Percentiles rank a stretch among this genome's conserved stretches.
phyloP scores from a whole-genome alignment of 495 filamentous ascomycete species.

The Penicillium nucicola region DNA sequence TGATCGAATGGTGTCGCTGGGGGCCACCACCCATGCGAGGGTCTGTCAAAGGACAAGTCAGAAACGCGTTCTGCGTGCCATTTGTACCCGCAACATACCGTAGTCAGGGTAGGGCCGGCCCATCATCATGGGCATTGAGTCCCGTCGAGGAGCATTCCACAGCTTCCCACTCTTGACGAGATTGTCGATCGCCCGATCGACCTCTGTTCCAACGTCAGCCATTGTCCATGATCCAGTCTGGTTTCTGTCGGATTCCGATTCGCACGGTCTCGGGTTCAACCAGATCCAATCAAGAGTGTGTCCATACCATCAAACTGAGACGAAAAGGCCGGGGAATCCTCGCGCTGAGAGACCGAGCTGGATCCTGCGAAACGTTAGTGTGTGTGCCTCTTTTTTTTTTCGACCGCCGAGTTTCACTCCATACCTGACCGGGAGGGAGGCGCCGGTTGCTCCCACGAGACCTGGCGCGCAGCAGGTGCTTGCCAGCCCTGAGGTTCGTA shows the following conservation, averaged over 20 bases:
- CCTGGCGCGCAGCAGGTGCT: slow-evolving; percentile 57
- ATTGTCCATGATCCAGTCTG: background rate
- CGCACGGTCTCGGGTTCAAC: no score
- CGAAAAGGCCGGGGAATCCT: slow-evolving; percentile 76
- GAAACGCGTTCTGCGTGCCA: slow-evolving; percentile 16
- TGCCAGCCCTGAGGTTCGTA: slow-evolving; percentile 88
- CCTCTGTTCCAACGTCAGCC: slow-evolving; percentile 59
- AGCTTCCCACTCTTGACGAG: slow-evolving; percentile 93
- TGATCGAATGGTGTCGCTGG: slow-evolving; percentile 77
- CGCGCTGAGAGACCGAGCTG: slow-evolving; percentile 70
- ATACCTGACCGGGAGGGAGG: slow-evolving; percentile 87
- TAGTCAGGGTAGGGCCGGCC: slow-evolving; percentile 60
- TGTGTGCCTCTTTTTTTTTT: slow-evolving; percentile 25
- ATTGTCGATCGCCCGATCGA: slow-evolving; percentile 94
- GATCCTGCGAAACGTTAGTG: slow-evolving; percentile 54
- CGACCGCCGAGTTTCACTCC: slow-evolving; percentile 10
- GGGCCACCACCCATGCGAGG: slow-evolving; percentile 45
- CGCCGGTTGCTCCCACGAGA: slow-evolving; percentile 79
- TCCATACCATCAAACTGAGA: slow-evolving; percentile 87
- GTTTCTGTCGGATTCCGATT: no score
- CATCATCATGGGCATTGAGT: slow-evolving; percentile 74
- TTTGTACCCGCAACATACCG: slow-evolving; percentile 38
- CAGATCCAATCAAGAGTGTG: slow-evolving; percentile 3
- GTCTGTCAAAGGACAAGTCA: slow-evolving; percentile 37
- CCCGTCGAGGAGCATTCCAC: slow-evolving; percentile 77